Percentiles rank a stretch among this genome's conserved stretches.
These are phyloP conservation scores for Fraxinus floribunda DNA, from an alignment of 305 asterid species.

Conservation along the genomic window DNA sequence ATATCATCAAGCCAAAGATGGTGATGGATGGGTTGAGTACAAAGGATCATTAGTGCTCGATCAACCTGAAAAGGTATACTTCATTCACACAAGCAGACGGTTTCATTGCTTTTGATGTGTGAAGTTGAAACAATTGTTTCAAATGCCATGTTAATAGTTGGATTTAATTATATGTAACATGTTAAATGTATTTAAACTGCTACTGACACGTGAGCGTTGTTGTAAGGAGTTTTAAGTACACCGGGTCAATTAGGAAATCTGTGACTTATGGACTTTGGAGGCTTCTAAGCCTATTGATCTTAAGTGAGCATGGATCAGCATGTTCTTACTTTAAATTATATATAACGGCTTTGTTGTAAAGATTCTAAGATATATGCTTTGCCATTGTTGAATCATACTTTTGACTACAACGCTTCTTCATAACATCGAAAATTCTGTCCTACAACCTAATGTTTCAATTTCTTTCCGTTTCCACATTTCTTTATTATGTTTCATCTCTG, in stretches of 20 bases:
- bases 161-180: conserved; percentile 9
- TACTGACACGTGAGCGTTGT: conserved; percentile 16
- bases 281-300: conserved; percentile 5
- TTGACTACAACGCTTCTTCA: neutral
- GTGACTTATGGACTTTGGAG: conserved; percentile 2
- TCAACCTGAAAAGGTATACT: conserved; percentile 66
- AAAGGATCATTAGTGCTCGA: conserved; percentile 81
- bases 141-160: neutral
- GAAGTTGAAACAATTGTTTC: neutral
- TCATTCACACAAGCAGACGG: neutral
- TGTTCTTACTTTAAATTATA: neutral
- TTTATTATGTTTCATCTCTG: no score
- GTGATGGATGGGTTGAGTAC: conserved; percentile 98
- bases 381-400: neutral
- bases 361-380: neutral
- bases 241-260: neutral
- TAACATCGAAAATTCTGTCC: neutral
- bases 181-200: conserved; percentile 6
- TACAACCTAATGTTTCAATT: conserved; percentile 1
- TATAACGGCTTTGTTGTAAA: neutral
- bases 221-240: conserved; percentile 2
- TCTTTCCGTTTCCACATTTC: neutral
- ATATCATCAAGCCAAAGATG: conserved; percentile 98
- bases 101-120: neutral
- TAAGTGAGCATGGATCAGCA: neutral